A percentile compares a stretch with the other conserved stretches of the same genome.
These are phyloP conservation scores for Thalassiosira ordinaria DNA, from an alignment of 352 stramenopile species.

Conservation along the genomic window DNA sequence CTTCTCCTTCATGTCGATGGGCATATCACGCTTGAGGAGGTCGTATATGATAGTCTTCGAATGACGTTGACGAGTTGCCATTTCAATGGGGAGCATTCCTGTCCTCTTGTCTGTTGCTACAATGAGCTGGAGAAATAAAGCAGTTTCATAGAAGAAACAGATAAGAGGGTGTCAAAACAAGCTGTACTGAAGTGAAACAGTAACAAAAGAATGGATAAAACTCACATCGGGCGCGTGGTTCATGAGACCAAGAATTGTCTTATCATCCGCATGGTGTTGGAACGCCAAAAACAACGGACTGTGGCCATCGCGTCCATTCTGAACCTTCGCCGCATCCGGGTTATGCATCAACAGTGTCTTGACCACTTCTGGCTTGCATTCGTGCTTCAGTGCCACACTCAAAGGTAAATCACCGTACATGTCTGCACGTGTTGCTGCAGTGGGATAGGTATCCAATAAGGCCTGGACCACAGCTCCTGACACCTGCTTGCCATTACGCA, in stretches of 20 bases:
- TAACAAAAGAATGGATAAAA: slow-evolving; percentile 9
- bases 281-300: slow-evolving; percentile 82
- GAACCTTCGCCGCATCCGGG: slow-evolving; percentile 73
- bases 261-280: slow-evolving; percentile 81
- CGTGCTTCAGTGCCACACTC: slow-evolving; percentile 78
- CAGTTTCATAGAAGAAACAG: background rate
- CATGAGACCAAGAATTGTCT: slow-evolving; percentile 83
- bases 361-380: slow-evolving; percentile 77
- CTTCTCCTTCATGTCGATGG: slow-evolving; percentile 85
- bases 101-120: slow-evolving; percentile 80
- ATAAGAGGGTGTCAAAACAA: background rate
- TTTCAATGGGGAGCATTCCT: slow-evolving; percentile 83
- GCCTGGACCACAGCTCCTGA: slow-evolving; percentile 81
- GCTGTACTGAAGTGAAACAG: background rate
- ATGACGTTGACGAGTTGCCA: slow-evolving; percentile 80
- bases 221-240: slow-evolving; percentile 84
- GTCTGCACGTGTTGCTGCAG: slow-evolving; percentile 77
- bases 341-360: slow-evolving; percentile 84
- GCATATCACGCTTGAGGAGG: slow-evolving; percentile 83
- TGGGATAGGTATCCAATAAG: slow-evolving; percentile 79
- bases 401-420: slow-evolving; percentile 85
- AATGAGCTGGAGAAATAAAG: slow-evolving; percentile 53
- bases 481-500: slow-evolving; percentile 80
- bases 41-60: slow-evolving; percentile 84
- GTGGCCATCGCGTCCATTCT: slow-evolving; percentile 80